A percentile compares a stretch with the other conserved stretches of the same genome.
Conservation (phyloP, 225 moss, liverwort and hornwort genomes). For the Marchantia paleacea region DNA sequence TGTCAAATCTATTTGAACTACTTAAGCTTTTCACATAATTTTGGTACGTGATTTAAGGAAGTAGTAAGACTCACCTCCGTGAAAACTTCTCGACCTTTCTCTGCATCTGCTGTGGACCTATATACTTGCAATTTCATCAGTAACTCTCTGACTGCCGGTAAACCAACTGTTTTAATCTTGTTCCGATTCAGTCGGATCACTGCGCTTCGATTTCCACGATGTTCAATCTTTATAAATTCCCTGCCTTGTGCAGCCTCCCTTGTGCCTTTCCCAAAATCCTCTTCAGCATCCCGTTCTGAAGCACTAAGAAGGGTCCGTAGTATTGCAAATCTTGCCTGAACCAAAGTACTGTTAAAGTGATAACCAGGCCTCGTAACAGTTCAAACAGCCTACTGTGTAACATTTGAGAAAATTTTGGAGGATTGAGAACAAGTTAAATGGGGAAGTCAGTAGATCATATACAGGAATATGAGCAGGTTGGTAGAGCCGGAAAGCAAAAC, state of each 20-base stretch:
- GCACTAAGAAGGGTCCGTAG: conserved; percentile 26
- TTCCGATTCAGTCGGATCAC: conserved; percentile 26
- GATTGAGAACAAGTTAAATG: too few species aligned
- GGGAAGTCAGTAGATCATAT: too few species aligned
- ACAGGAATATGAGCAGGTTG: too few species aligned
- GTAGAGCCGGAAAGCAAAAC: not conserved
- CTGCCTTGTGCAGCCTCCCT: not conserved
- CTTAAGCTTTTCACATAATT: too few species aligned
- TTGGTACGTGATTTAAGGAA: too few species aligned
- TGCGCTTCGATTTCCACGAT: not conserved
- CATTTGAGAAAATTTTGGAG: too few species aligned
- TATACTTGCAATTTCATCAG: conserved; percentile 39
- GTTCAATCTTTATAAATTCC: not conserved
- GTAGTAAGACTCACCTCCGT: conserved; percentile 12
- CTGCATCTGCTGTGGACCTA: conserved; percentile 37
- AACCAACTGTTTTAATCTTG: conserved; percentile 33
- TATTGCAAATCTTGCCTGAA: conserved; percentile 38
- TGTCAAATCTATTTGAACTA: too few species aligned
- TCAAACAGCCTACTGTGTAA: too few species aligned
- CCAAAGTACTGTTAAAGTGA: too few species aligned
- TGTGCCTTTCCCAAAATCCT: not conserved
- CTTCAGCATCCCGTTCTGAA: conserved; percentile 13
- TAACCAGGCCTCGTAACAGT: too few species aligned
- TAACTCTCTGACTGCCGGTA: conserved; percentile 32
- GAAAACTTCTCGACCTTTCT: conserved; percentile 20